Conservation (phyloP, 306 rosid genomes). For the Castanea mollissima region DNA sequence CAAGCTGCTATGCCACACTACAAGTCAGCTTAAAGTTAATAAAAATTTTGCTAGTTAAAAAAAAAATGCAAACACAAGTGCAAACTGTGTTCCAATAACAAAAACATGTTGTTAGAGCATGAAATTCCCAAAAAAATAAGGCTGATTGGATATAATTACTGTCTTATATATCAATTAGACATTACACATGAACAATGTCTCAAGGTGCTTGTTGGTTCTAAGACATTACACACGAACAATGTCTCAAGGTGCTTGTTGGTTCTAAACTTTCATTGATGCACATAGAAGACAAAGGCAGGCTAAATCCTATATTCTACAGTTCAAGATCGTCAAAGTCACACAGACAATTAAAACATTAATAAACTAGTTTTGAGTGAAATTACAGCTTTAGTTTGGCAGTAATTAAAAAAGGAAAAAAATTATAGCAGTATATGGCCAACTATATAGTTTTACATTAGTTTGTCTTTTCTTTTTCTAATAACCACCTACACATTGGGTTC, state of each 20-base stretch:
- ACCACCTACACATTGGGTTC: background rate
- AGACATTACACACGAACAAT: background rate
- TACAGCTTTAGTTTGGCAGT: background rate
- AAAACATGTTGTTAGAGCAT: background rate
- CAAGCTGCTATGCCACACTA: background rate
- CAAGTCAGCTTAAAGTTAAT: background rate
- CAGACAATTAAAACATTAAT: slow-evolving; percentile 9
- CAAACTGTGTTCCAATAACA: background rate
- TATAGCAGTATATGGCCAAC: background rate
- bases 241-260: background rate
- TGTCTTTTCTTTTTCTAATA: no score
- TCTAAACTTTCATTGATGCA: background rate
- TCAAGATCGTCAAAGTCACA: background rate
- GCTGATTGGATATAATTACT: slow-evolving; percentile 78
- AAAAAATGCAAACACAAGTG: no score
- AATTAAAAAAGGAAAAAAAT: background rate
- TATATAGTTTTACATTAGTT: background rate
- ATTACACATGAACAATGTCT: no score
- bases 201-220: background rate
- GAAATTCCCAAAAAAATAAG: slow-evolving; percentile 21
- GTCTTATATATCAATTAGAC: slow-evolving; percentile 26
- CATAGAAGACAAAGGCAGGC: background rate
- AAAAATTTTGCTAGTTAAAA: no score
- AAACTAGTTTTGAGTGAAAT: slow-evolving; percentile 9
- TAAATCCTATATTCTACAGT: slow-evolving; percentile 10